A percentile compares a stretch with the other conserved stretches of the same genome.
phyloP scores from a whole-genome alignment of 495 filamentous ascomycete species.

The Daldinia decipiens region DNA sequence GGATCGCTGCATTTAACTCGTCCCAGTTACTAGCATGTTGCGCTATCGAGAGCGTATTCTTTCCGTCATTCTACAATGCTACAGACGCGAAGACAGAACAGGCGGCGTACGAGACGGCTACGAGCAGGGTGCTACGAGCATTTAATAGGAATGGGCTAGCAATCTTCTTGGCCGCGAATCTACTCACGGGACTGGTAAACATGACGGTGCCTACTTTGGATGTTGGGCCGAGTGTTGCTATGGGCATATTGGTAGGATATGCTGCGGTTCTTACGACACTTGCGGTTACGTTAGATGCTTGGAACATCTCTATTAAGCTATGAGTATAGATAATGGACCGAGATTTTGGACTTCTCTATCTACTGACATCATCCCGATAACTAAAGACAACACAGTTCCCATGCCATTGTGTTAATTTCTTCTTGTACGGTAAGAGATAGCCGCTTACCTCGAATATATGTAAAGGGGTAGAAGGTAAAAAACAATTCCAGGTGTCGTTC shows the following conservation, averaged over 20 bases:
- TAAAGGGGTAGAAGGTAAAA: background rate
- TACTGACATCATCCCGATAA: background rate
- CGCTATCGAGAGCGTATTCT: conserved; percentile 77
- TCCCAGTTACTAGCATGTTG: conserved; percentile 81
- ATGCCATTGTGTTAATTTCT: background rate
- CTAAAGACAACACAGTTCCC: background rate
- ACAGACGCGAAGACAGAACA: conserved; percentile 61
- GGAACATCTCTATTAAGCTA: conserved; percentile 79
- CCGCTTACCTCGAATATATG: background rate
- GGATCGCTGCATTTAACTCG: conserved; percentile 89
- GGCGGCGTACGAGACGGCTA: conserved; percentile 70
- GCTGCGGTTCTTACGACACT: conserved; percentile 69
- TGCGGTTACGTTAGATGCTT: conserved; percentile 76
- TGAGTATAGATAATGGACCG: conserved; percentile 49
- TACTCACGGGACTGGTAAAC: conserved; percentile 90
- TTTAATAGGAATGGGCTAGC: conserved; percentile 90
- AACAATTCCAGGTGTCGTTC: background rate
- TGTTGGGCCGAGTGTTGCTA: conserved; percentile 66
- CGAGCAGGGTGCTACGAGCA: conserved; percentile 78
- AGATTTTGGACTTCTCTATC: background rate
- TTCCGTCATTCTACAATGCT: conserved; percentile 73
- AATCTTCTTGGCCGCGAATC: conserved; percentile 87
- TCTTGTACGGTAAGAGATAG: background rate
- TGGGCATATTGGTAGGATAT: conserved; percentile 81
- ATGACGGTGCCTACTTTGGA: conserved; percentile 83